Base-by-base conservation (phyloP, 2,329 filamentous ascomycete species). In the Aspergillus sp. region DNA sequence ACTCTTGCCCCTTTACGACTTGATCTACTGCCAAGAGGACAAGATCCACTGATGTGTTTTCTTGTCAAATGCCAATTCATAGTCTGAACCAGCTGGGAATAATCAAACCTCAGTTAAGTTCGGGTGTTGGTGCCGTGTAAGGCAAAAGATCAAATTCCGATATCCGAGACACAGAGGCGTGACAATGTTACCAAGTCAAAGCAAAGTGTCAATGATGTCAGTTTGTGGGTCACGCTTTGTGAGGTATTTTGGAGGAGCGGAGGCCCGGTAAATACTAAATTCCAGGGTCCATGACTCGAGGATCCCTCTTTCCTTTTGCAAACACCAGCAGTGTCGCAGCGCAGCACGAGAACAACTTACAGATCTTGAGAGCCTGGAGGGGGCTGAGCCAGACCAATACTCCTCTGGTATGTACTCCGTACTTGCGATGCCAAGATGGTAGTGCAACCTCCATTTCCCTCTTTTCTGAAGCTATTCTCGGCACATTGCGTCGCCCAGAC, bases 31-130 rank as follows among this genome's bases (percentile, higher is more conserved):
- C 58, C 58, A 60, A 60, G 58, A 34, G 30, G 34, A 28, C 34
- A 38, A 25, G 58, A 51, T 56, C 58, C 52, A 60, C 58, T 51
- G 58, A 60, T 60, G 58, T 60, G 58, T 38, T 53, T 63, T 57
- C 57, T 63, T 63, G 53, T 63, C 31, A n/a, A 28, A 28, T 56
- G 60, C 34, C 51, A 56, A 54, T 47, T 23, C 8, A 25, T 15
- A 25, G 9, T 41, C 15, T 41, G 34, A 41, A 41, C 17, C 34
- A 3, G 34, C 34, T 41, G 34, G 15, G 15, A 41, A 17, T 41
- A 41, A 41, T 41, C 34, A 41, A 15, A 15, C 34, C 15, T 41
- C 15, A 13, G 11, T 41, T 41, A 3, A 15, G 34, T 41, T 15
- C 15, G 34, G 15, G 34, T 13, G 11, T 41, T 3, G 13, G 34